phyloP scores from a whole-genome alignment of 139 green algal species.

The Monoraphidium neglectum region DNA sequence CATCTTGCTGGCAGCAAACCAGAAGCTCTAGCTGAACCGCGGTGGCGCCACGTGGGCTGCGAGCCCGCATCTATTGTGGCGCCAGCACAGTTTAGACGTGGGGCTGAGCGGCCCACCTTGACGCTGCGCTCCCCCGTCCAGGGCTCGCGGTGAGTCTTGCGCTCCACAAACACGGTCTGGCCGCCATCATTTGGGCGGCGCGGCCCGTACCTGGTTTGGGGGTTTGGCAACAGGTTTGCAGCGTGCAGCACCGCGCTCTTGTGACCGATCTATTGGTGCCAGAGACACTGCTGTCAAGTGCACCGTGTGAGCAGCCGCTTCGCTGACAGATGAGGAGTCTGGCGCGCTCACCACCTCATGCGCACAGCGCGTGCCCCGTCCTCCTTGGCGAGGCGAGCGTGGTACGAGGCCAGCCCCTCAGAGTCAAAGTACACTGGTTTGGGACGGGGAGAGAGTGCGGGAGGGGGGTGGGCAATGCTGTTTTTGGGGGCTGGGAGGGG shows the following conservation, averaged over 20 bases:
- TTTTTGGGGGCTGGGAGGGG: too few species aligned
- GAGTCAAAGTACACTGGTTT: constrained; percentile 78
- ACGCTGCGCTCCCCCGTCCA: constrained; percentile 70
- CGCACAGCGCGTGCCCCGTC: constrained; percentile 67
- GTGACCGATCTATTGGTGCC: too few species aligned
- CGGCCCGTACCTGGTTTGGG: too few species aligned
- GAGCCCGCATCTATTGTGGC: not conserved
- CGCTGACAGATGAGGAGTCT: not conserved
- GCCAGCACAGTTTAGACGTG: not conserved
- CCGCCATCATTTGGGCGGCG: too few species aligned
- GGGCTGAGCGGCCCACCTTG: constrained; percentile 58
- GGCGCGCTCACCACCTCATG: constrained; percentile 62
- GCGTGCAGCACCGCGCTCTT: too few species aligned
- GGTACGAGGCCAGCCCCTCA: constrained; percentile 61
- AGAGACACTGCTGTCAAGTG: not conserved
- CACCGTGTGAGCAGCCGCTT: not conserved
- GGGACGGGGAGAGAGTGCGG: too few species aligned
- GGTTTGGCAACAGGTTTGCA: too few species aligned
- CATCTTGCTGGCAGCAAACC: not conserved
- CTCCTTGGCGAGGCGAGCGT: constrained; percentile 56
- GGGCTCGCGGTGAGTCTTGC: constrained; percentile 79
- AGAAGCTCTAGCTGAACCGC: not conserved
- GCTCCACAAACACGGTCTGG: constrained; percentile 82
- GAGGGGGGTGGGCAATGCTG: too few species aligned
- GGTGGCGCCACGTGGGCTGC: not conserved